Percentiles rank a stretch among this genome's conserved stretches.
These are phyloP conservation scores for Warburgia ugandensis DNA, from an alignment of 164 flowering plant genomes.

Conservation along the genomic window DNA sequence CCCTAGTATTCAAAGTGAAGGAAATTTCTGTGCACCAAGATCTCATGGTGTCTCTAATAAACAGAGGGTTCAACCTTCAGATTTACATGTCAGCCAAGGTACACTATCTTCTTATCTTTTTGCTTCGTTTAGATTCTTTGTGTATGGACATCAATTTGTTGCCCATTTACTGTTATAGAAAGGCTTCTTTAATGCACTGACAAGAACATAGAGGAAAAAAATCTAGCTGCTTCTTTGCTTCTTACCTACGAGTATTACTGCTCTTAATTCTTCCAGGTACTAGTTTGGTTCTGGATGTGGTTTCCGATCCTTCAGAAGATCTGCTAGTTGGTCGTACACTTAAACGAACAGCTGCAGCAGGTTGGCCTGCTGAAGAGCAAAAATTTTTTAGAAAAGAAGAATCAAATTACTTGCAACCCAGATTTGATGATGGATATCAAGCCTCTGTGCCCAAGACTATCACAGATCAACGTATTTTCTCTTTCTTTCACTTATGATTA, in stretches of 20 bases:
- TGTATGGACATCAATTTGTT: no score
- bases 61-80: constrained; percentile 37
- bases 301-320: constrained; percentile 53
- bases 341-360: constrained; percentile 32
- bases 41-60: constrained; percentile 43
- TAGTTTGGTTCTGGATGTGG: constrained; percentile 49
- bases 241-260: neutral
- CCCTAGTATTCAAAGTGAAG: constrained; percentile 40
- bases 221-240: constrained; percentile 1
- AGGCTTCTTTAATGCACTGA: no score
- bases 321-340: constrained; percentile 68
- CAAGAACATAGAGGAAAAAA: no score
- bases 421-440: constrained; percentile 16
- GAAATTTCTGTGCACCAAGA: constrained; percentile 31
- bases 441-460: constrained; percentile 19
- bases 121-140: neutral
- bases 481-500: constrained; percentile 12
- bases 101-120: neutral
- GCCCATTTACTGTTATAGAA: no score
- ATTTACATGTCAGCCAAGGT: constrained; percentile 50
- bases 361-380: constrained; percentile 33
- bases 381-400: constrained; percentile 32
- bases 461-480: constrained; percentile 49
- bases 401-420: constrained; percentile 15
- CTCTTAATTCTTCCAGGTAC: constrained; percentile 35